Evolutionary conservation across 495 filamentous ascomycete species (phyloP), one percentile per base, ranked within the genome.

Genomic region (Terfezia boudieri): DNA sequence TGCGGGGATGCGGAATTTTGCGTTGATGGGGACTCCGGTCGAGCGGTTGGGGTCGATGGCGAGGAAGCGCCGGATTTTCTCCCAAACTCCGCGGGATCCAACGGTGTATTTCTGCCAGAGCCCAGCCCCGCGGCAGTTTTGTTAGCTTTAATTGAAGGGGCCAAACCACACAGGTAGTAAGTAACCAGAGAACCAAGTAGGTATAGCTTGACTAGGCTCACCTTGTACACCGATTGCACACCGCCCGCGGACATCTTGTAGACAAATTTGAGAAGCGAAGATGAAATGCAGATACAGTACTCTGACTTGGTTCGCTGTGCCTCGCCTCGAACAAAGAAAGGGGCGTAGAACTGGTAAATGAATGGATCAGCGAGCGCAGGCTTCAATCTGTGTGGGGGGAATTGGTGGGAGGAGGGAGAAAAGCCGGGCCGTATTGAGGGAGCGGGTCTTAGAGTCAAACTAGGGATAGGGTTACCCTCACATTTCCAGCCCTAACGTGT

Each of bases 41-140:
- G 87, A 94, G 57, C 92, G 86, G 61, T 84, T 79, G 9, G 92
- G 80, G 67, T 93, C 90, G 58, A 99, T 67, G 55, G 89, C 77
- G 57, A 94, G 69, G 54, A 77, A 66, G 51, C 78, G 75, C 62
- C 86, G 86, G 64, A 99, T 72, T 52, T 74, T 72, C 59, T 87
- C 86, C 84, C 88, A 95, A 67, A 95, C 71, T 37, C 92, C 92
- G 8, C 73, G 77, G 35, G 90, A 89, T 61, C 90, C 86, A 58
- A 99, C 74, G n/a, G 88, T 88, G 70, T 96, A 90, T 86, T 95
- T 96, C 90, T 98, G 60, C 16, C 51, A 20, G 20, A 20, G 50
- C 36, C 43, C 51, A 48, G 43, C 20, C 20, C 20, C 43, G 26
- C 26, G 7, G 26, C 26, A 7, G 26, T 16, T 16, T 46, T 46